Conservation (phyloP, 2,329 filamentous ascomycete genomes). For the Apiospora aurea region DNA sequence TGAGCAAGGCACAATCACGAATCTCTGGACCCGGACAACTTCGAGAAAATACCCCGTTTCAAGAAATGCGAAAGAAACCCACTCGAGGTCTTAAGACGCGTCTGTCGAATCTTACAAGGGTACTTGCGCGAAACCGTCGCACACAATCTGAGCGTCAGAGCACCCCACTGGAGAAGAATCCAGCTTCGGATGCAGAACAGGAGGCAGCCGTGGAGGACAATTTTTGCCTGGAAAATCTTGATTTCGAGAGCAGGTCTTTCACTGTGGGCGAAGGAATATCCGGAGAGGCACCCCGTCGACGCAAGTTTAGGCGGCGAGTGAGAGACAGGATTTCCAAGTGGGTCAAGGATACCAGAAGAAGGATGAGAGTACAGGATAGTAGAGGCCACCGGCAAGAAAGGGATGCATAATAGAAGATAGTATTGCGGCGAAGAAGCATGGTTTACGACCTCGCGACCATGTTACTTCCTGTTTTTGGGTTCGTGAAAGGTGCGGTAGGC, state of each 20-base stretch:
- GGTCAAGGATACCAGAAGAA: constrained; percentile 37
- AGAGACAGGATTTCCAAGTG: constrained; percentile 38
- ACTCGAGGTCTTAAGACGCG: constrained; percentile 9
- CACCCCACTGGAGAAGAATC: not conserved
- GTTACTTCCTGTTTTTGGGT: not conserved
- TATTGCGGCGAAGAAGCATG: not conserved
- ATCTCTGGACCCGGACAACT: not conserved
- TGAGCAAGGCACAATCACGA: not conserved
- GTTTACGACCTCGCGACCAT: not conserved
- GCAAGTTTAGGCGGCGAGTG: constrained; percentile 35
- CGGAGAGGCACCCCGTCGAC: constrained; percentile 27
- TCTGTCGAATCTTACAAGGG: constrained; percentile 1
- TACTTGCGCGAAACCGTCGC: constrained; percentile 1
- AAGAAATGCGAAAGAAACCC: not conserved
- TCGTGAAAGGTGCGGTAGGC: not conserved
- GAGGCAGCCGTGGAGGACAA: constrained; percentile 22
- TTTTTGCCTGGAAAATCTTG: constrained; percentile 27
- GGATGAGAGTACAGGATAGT: constrained; percentile 33
- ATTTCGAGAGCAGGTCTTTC: constrained; percentile 27
- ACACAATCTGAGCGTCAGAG: constrained; percentile 15
- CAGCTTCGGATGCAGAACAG: not conserved
- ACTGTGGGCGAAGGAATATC: constrained; percentile 25
- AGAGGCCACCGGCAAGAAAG: constrained; percentile 30
- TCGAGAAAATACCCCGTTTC: not conserved
- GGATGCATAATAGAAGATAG: not conserved